phyloP scores from a whole-genome alignment of 202 grass and related monocot genomes.

The Carex arenaria region DNA sequence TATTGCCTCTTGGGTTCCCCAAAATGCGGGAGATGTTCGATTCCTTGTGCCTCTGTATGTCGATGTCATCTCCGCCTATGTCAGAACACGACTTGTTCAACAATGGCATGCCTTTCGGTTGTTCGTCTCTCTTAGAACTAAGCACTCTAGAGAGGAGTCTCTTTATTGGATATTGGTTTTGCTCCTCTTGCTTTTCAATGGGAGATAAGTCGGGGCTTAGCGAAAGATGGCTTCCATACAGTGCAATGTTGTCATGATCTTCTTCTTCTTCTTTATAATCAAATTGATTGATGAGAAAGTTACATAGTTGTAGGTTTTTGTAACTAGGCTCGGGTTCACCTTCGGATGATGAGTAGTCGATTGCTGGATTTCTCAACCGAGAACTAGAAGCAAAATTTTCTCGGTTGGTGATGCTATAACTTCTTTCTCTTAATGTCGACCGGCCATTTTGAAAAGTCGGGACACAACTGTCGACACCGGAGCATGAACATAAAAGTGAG shows the following conservation, averaged over 20 bases:
- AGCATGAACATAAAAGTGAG: slow-evolving; percentile 16
- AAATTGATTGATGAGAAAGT: slow-evolving; percentile 19
- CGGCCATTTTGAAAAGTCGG: neutral
- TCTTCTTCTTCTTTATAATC: neutral
- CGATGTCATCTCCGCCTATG: slow-evolving; percentile 41
- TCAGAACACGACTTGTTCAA: slow-evolving; percentile 39
- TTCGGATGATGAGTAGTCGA: slow-evolving; percentile 25
- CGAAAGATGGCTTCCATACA: neutral
- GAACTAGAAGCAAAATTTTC: neutral
- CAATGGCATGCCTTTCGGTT: slow-evolving; percentile 24
- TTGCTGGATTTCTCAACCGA: neutral
- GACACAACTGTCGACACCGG: neutral
- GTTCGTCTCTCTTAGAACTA: slow-evolving; percentile 13
- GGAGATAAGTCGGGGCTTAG: neutral
- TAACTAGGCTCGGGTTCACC: slow-evolving; percentile 34
- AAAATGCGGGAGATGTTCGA: neutral
- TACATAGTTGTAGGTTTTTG: slow-evolving; percentile 10
- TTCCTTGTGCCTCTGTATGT: slow-evolving; percentile 30
- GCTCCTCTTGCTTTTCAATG: neutral
- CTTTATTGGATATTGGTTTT: slow-evolving; percentile 22
- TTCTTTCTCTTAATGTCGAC: neutral
- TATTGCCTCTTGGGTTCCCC: neutral
- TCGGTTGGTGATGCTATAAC: neutral
- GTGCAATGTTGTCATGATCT: neutral
- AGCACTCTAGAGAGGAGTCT: slow-evolving; percentile 27